These are phyloP conservation scores for Conticribra weissflogii DNA, from an alignment of 108 stramenopile genomes.

Conservation along the genomic window DNA sequence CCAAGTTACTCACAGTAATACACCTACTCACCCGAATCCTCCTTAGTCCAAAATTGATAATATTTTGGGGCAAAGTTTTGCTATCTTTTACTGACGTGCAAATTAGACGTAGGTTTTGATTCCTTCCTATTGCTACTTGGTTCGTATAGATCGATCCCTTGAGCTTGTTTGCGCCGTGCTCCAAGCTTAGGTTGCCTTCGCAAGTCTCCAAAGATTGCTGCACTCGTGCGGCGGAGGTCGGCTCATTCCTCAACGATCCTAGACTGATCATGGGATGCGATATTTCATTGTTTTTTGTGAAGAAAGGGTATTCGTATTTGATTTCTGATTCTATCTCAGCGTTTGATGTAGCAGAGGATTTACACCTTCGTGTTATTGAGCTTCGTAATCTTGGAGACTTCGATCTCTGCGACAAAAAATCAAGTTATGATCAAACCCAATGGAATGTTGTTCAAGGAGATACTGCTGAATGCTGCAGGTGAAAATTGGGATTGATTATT, in stretches of 20 bases:
- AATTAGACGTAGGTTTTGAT: slow-evolving; percentile 21
- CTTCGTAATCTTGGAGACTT: slow-evolving; percentile 2
- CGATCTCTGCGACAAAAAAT: background rate
- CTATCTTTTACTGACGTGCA: slow-evolving; percentile 12
- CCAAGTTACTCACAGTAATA: background rate
- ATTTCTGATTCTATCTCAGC: background rate
- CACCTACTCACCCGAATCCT: slow-evolving; percentile 1
- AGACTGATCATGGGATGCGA: slow-evolving; percentile 42
- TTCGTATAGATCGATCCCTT: background rate
- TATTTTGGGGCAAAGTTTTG: slow-evolving; percentile 29
- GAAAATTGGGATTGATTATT: no score
- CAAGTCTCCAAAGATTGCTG: slow-evolving; percentile 25
- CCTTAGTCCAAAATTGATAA: slow-evolving; percentile 32
- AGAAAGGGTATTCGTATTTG: background rate
- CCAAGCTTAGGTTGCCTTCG: slow-evolving; percentile 9
- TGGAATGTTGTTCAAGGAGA: background rate
- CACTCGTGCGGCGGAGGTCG: slow-evolving; percentile 31
- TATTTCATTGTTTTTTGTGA: slow-evolving; percentile 13
- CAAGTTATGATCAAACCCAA: no score
- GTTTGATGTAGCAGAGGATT: background rate
- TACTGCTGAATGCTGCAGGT: background rate
- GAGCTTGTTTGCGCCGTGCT: background rate
- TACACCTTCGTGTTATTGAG: background rate
- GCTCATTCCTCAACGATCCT: slow-evolving; percentile 36
- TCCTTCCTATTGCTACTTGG: slow-evolving; percentile 6